phyloP scores from a whole-genome alignment of 805 yeast species.

The Brettanomyces sp. region DNA sequence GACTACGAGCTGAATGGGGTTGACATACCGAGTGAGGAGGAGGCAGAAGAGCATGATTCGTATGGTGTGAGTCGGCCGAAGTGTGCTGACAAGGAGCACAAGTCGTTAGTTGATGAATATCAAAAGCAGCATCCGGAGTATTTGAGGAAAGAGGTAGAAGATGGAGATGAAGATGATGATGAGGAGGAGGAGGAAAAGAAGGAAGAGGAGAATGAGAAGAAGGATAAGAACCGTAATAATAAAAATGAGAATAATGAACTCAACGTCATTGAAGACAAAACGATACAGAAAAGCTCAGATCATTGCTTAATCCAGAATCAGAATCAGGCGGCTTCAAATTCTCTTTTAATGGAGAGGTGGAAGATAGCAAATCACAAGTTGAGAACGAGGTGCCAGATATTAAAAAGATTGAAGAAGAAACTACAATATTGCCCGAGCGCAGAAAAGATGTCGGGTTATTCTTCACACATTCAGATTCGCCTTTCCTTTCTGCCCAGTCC shows the following conservation, averaged over 20 bases:
- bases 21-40: slow-evolving; percentile 4
- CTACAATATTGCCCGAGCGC: neutral
- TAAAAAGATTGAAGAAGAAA: slow-evolving; percentile 8
- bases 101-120: slow-evolving; percentile 18
- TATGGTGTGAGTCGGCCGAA: slow-evolving; percentile 21
- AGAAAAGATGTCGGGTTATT: slow-evolving; percentile 46
- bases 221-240: too few species aligned
- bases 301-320: slow-evolving; percentile 40
- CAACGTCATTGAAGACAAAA: slow-evolving; percentile 15
- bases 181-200: slow-evolving; percentile 33
- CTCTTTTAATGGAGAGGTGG: slow-evolving; percentile 21
- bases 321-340: slow-evolving; percentile 3
- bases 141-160: slow-evolving; percentile 3
- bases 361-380: slow-evolving; percentile 19
- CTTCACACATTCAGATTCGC: slow-evolving; percentile 78
- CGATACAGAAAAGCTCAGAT: slow-evolving; percentile 55
- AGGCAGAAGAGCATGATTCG: slow-evolving; percentile 14
- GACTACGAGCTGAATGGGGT: slow-evolving; percentile 36
- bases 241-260: neutral
- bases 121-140: slow-evolving; percentile 7
- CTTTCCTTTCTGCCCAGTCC: slow-evolving; percentile 78
- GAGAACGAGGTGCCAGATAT: slow-evolving; percentile 31
- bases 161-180: slow-evolving; percentile 15
- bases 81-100: slow-evolving; percentile 12
- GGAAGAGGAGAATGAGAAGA: slow-evolving; percentile 22